These are phyloP conservation scores for Aspergillus haitiensis DNA, from an alignment of 495 filamentous ascomycete genomes.

Conservation along the genomic window DNA sequence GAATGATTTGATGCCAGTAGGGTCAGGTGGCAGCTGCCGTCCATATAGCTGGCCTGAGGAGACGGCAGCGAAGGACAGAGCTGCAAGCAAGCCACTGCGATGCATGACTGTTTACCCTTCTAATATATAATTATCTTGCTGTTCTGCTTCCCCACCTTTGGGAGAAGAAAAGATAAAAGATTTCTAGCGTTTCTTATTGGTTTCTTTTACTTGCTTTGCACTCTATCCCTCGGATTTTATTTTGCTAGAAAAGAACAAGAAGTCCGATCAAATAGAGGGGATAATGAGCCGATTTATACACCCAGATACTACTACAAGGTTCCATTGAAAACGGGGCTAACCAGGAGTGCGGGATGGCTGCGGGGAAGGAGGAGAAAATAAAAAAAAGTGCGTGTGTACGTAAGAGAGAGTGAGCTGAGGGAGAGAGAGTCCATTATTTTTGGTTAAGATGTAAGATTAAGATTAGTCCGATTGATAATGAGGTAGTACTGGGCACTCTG, in stretches of 20 bases:
- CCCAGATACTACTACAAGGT: background rate
- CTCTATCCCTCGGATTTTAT: too few species aligned
- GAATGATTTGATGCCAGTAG: conserved; percentile 57
- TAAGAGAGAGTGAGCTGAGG: too few species aligned
- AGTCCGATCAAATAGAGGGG: background rate
- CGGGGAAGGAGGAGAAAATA: background rate
- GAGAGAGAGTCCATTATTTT: background rate
- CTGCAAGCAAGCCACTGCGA: conserved; percentile 23
- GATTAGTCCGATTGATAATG: conserved; percentile 9
- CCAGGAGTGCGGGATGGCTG: background rate
- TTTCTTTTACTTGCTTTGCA: too few species aligned
- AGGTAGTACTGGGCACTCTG: conserved; percentile 15
- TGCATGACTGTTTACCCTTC: conserved; percentile 26
- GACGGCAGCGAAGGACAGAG: conserved; percentile 31
- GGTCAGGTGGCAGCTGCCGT: conserved; percentile 48
- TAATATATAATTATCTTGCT: too few species aligned
- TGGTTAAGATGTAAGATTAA: background rate
- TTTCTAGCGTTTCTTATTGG: background rate
- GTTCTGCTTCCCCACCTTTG: too few species aligned
- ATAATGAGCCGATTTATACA: conserved; percentile 13
- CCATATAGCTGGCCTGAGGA: conserved; percentile 23
- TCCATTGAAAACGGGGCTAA: background rate
- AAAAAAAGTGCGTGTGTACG: too few species aligned
- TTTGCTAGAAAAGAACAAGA: background rate
- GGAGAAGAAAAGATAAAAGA: background rate